Conservation (phyloP, 139 green algal genomes). For the Dunaliella primolecta region DNA sequence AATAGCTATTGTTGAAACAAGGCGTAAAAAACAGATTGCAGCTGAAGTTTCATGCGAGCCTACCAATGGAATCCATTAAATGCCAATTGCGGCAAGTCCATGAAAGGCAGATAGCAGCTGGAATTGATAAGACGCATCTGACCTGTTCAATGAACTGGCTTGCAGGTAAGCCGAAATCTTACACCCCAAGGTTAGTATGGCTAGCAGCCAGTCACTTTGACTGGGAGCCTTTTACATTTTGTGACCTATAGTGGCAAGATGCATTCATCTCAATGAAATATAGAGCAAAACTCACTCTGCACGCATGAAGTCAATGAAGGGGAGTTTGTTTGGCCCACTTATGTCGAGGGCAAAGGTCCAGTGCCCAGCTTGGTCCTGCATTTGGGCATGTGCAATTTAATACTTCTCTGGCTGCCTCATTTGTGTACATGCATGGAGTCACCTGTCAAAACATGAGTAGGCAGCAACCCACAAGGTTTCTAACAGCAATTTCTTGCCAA, state of each 20-base stretch:
- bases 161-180: no score
- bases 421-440: background rate
- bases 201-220: no score
- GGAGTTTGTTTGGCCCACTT: constrained; percentile 7
- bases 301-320: constrained; percentile 33
- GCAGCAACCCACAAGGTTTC: no score
- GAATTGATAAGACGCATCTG: background rate
- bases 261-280: background rate
- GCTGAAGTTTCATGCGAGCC: no score
- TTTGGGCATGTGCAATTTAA: background rate
- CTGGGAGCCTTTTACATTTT: no score
- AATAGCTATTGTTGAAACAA: background rate
- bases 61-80: background rate
- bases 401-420: background rate
- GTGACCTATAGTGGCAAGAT: no score
- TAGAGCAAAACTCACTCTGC: background rate
- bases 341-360: constrained; percentile 62
- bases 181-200: no score
- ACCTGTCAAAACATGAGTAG: background rate
- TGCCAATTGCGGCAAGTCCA: background rate
- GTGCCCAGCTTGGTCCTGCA: constrained; percentile 32
- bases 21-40: background rate
- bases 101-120: background rate
- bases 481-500: no score
- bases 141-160: no score